Evolutionary conservation across 768 basidiomycete species (phyloP), one percentile per base, ranked within the genome.

Genomic region (Lepiota subincarnata): DNA sequence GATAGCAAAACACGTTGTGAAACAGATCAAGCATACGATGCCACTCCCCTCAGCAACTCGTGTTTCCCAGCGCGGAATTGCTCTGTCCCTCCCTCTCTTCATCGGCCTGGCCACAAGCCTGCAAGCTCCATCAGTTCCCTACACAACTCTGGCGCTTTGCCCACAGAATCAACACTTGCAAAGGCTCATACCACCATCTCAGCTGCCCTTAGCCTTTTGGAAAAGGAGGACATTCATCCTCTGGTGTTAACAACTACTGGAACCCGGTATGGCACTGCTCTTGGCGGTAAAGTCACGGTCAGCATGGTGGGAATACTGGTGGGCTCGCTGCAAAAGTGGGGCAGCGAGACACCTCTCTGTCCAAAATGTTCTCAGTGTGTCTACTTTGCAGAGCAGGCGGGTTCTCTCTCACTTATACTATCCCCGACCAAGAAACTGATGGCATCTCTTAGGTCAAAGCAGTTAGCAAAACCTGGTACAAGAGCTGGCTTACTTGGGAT

Each of bases 371-470:
- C 72, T 35, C 83, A 87, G 76, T 84, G 77, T 48, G 90, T 93
- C 8, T 93, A 88, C 69, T 92, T 92, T 62, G 89, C 90, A 12
- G 89, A 92, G 66, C 88, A 89, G 78, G 88, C 83, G 42, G 11
- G 62, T 37, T 35, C 20, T 39, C n/a, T n/a, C n/a, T 46, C 47
- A 37, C 19, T 19, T 14, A 14, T n/a, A n/a, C n/a, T n/a, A n/a
- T n/a, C 34, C 42, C 13, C 31, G 4, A 14, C 19, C 10, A 22
- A 12, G 4, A 38, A 14, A 13, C 53, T 40, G 8, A 54, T 22
- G 46, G 46, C 36, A 6, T 28, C 36, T n/a, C 44, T 26, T 19
- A 89, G 89, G 82, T 88, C 54, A 84, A 14, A 92, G 75, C 68
- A 90, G n/a, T n/a, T n/a, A n/a, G n/a, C n/a, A n/a, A n/a, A n/a